Evolutionary conservation across 495 filamentous ascomycete species (phyloP).

Genomic region (Penicillium robsamsonii): DNA sequence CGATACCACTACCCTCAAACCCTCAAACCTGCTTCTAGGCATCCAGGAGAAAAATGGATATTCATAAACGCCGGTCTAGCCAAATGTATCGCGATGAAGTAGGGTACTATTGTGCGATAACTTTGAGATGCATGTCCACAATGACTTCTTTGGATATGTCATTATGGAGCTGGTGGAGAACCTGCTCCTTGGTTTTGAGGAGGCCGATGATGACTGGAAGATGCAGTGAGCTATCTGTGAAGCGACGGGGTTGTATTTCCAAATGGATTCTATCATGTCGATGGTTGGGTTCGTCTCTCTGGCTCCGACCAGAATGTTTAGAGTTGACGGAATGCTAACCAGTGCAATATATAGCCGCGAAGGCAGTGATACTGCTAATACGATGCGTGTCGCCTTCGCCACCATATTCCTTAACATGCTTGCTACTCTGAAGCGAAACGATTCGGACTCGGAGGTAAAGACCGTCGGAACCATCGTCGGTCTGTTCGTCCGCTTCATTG

Average conservation of each 20-base stretch:
- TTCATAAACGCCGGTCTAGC: not conserved
- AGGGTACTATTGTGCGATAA: constrained; percentile 18
- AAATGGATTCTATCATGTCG: constrained; percentile 3
- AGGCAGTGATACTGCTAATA: constrained; percentile 19
- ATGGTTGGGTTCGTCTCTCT: constrained; percentile 17
- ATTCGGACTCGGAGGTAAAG: constrained; percentile 30
- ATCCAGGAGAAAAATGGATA: constrained; percentile 1
- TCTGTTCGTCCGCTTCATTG: constrained; percentile 6
- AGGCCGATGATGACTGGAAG: constrained; percentile 29
- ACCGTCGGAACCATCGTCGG: constrained; percentile 34
- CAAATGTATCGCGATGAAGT: not conserved
- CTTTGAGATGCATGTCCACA: constrained; percentile 42
- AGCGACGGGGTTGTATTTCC: constrained; percentile 23
- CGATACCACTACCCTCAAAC: not conserved
- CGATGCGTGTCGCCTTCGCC: constrained; percentile 19
- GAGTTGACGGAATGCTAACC: not conserved
- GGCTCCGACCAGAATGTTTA: not conserved
- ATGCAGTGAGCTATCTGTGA: constrained; percentile 38
- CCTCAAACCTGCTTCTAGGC: not conserved
- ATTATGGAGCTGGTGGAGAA: constrained; percentile 42
- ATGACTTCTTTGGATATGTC: constrained; percentile 39
- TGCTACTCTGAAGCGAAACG: constrained; percentile 24
- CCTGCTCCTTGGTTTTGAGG: constrained; percentile 36
- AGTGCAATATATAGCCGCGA: constrained; percentile 21
- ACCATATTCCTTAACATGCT: constrained; percentile 34